Percentiles rank a stretch among this genome's conserved stretches.
Evolutionary conservation across 129 eudicot species (phyloP).

Genomic region (Escallonia herrerae): DNA sequence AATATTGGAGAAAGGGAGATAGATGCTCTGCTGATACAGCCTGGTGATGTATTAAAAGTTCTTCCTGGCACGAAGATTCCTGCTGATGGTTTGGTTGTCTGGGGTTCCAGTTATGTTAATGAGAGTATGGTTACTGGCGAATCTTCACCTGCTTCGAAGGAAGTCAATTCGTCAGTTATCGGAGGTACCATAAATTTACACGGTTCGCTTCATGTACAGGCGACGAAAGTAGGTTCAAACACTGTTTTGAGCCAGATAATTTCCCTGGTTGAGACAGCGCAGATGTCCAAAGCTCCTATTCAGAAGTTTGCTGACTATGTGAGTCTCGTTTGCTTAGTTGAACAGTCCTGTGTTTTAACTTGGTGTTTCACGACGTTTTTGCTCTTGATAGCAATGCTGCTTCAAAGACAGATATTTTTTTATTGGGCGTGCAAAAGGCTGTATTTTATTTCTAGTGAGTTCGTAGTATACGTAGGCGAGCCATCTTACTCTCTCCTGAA

Average conservation of each 20-base stretch:
- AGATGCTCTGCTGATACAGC: constrained; percentile 88
- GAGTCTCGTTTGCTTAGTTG: constrained; percentile 21
- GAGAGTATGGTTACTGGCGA: constrained; percentile 99
- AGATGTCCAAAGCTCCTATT: constrained; percentile 98
- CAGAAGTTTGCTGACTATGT: constrained; percentile 94
- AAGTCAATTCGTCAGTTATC: constrained; percentile 56
- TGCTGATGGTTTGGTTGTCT: constrained; percentile 68
- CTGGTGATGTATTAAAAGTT: constrained; percentile 83
- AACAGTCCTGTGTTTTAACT: neutral
- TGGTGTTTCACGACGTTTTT: neutral
- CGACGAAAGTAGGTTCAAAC: constrained; percentile 89
- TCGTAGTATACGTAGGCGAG: no score
- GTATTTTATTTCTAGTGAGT: no score
- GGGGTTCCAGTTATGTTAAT: constrained; percentile 96
- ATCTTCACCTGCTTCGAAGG: constrained; percentile 79
- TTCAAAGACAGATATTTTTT: no score
- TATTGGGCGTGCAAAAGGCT: no score
- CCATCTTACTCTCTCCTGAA: no score
- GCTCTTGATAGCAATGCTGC: no score
- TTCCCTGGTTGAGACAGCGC: constrained; percentile 91
- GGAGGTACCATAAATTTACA: constrained; percentile 95
- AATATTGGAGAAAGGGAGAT: constrained; percentile 79
- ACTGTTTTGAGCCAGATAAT: constrained; percentile 95
- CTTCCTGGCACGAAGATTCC: constrained; percentile 93
- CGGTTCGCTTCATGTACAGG: constrained; percentile 80